Evolutionary conservation across 2,329 filamentous ascomycete genomes (phyloP), one percentile per base, ranked within the genome.

Genomic region (Emericellopsis cladophorae): DNA sequence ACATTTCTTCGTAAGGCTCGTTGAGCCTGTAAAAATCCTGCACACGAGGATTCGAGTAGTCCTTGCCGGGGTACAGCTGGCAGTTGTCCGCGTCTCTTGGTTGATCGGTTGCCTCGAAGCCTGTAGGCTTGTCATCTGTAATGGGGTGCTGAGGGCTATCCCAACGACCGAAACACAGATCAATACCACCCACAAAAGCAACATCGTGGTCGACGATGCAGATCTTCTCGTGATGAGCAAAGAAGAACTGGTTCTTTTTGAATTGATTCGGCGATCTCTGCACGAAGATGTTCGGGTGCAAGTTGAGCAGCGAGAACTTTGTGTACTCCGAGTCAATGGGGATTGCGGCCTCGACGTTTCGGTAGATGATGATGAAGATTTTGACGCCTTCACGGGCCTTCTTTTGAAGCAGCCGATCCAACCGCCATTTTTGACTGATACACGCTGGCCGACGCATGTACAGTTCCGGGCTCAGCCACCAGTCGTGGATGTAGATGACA

Each of bases 201-300:
- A 96, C 79, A 41, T 90, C 92, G 54, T 96, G 92, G 56, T 98
- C 92, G 15, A 98, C 84, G 33, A 98, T 79, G 54, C 88, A 90
- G n/a, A 98, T 75, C 62, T 98, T 98, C 59, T 98, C 92, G 61
- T 98, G 92, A 56, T 98, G 92, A 2, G 92, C 92, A 71, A 93
- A 98, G 68, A 98, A 98, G 66, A 98, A 98, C 36, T 95, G 94
- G 53, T 96, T 96, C 64, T 98, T 94, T 54, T 94, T 85, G 62
- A 96, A 89, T 61, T 98, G 92, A 52, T 98, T 95, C 0, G 92
- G 92, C 4, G 92, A 96, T 52, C 92, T 74, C 56, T 96, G 88
- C 12, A 98, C 88, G 51, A 95, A 95, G 46, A 98, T 81, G 57
- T 98, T 98, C 16, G 88, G 88, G 51, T 96, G 90, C 7, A 98